Conservation (phyloP, 768 basidiomycete genomes). For the Cubamyces sp. region DNA sequence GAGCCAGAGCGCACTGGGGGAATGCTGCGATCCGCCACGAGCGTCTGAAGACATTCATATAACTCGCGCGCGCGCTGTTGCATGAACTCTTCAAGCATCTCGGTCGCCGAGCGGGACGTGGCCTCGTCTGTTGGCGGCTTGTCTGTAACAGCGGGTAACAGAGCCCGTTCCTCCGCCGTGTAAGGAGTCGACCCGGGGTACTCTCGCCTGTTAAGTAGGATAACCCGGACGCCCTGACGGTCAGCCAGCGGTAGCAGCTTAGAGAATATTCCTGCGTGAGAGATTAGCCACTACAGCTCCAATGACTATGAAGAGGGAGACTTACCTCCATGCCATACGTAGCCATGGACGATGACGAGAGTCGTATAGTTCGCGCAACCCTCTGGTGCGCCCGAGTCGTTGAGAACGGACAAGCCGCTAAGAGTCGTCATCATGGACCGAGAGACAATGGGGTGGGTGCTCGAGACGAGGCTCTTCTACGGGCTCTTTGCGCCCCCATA, state of each 20-base stretch:
- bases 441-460: neutral
- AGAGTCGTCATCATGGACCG: neutral
- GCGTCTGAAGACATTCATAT: neutral
- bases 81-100: slow-evolving; percentile 12
- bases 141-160: neutral
- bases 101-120: neutral
- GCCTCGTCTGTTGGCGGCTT: neutral
- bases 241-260: slow-evolving; percentile 23
- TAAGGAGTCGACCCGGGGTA: slow-evolving; percentile 27
- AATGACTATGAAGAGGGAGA: neutral
- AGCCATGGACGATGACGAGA: slow-evolving; percentile 6
- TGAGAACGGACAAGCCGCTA: neutral
- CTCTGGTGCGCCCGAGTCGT: neutral
- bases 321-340: slow-evolving; percentile 14
- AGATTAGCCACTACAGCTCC: neutral
- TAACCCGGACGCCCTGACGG: slow-evolving; percentile 22
- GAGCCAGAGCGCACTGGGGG: neutral
- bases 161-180: slow-evolving; percentile 19
- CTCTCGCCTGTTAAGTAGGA: slow-evolving; percentile 28
- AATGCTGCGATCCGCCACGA: slow-evolving; percentile 8
- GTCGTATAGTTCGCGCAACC: slow-evolving; percentile 1
- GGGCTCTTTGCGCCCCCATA: too few species aligned
- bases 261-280: neutral
- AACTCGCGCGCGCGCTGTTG: slow-evolving; percentile 12
- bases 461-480: too few species aligned